Evolutionary conservation across 2,329 filamentous ascomycete species (phyloP), one percentile per base, ranked within the genome.

Genomic region (Cercospora berteroae): DNA sequence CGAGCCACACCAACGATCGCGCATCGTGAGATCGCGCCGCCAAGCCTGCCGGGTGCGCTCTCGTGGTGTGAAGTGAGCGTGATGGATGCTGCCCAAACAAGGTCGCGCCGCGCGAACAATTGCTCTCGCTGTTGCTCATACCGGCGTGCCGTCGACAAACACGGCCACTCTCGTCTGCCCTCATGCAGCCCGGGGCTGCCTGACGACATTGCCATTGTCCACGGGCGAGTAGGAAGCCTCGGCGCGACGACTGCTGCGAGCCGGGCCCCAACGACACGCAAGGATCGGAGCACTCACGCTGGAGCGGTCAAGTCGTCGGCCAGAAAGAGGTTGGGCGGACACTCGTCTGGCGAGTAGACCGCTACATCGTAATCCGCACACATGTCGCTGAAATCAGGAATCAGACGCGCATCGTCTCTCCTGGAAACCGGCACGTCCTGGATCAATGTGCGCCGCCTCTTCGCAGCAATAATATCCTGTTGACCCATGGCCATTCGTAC

Each of bases 21-120:
- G 52, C 52, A 57, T 57, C 52, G 52, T 57, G 52, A 50, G 44
- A 57, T 57, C 52, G 52, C 29, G 52, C 52, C 29, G 52, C 52
- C 52, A 57, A 57, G 52, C 52, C 23, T 18, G 23, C 25, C 23
- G 36, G 36, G 36, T 42, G 36, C 4, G 36, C 36, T n/a, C 16
- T 42, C 36, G 36, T 42, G 29, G 42, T 18, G 52, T n/a, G 52
- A 27, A 27, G 25, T n/a, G 20, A 27, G 48, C 16, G 52, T 29
- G 20, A 25, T 57, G 52, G 20, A 25, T 57, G 52, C 52, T 57
- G 52, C 52, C 52, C 52, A 57, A 57, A 29, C 52, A 56, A 56
- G 27, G 23, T 31, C 13, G 33, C 33, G 33, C 13, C 33, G 33
- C 33, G 33, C 33, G 33, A 39, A 39, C 33, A 52, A 52, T 25